phyloP scores from a whole-genome alignment of 176 grass and related monocot genomes.

The Phyllostachys edulis region DNA sequence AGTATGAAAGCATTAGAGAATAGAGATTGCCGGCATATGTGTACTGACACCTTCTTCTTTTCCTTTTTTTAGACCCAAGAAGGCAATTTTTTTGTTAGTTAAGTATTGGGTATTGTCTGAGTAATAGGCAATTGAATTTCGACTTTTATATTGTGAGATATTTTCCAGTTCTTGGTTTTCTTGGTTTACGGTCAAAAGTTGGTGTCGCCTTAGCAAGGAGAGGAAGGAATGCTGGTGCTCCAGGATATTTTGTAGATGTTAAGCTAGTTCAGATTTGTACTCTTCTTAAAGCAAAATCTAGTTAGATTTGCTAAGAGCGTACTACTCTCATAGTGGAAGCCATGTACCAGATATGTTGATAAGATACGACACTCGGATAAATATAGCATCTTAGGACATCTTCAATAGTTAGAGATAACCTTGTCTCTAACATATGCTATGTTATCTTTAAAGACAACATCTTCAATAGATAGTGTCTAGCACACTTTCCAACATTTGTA shows the following conservation, averaged over 20 bases:
- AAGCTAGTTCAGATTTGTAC: not conserved
- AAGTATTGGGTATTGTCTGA: not conserved
- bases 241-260: constrained; percentile 1
- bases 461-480: too few relatives aligned
- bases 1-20: not conserved
- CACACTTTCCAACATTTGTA: too few relatives aligned
- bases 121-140: not conserved
- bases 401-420: too few relatives aligned
- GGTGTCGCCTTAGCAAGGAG: not conserved
- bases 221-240: not conserved
- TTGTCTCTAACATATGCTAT: too few relatives aligned
- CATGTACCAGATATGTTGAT: not conserved
- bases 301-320: not conserved
- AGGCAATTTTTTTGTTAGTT: too few relatives aligned
- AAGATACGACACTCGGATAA: not conserved
- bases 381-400: not conserved
- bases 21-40: not conserved
- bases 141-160: not conserved
- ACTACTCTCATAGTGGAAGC: not conserved
- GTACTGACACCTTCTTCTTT: not conserved
- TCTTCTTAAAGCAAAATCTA: not conserved
- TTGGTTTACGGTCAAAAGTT: not conserved
- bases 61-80: not conserved
- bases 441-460: too few relatives aligned
- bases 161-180: not conserved